Evolutionary conservation across 129 eudicot genomes (phyloP).

Genomic region (Oenanthe sinensis): DNA sequence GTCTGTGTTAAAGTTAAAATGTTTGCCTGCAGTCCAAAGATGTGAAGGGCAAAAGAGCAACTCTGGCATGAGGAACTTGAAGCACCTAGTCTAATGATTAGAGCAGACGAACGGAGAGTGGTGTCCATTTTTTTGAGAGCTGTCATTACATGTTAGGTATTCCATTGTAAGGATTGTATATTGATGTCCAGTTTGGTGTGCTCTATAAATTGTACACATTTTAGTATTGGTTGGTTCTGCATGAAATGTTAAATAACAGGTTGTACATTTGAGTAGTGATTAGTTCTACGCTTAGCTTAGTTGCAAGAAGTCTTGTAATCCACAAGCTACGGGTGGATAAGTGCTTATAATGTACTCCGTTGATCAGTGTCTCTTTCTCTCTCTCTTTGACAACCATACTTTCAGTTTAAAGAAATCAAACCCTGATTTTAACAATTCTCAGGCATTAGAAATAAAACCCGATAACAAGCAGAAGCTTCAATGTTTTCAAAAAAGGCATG

Average conservation of each 20-base stretch:
- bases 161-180: not conserved
- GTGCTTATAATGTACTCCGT: not conserved
- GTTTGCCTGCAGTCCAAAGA: slow-evolving; percentile 56
- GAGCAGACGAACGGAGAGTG: not conserved
- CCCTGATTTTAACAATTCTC: not conserved
- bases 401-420: not conserved
- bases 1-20: not conserved
- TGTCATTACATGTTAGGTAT: not conserved
- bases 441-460: not conserved
- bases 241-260: not conserved
- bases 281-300: not conserved
- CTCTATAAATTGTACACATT: not conserved
- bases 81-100: not conserved
- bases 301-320: not conserved
- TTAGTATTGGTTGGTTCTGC: not conserved
- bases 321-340: not conserved
- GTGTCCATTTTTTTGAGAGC: not conserved
- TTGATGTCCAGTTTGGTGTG: not conserved
- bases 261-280: not conserved
- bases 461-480: not conserved
- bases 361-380: not conserved
- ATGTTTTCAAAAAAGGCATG: not conserved
- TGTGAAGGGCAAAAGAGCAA: slow-evolving; percentile 74
- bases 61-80: slow-evolving; percentile 44
- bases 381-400: not conserved